Conservation (phyloP, 495 filamentous ascomycete species). For the Trichoderma gamsii region DNA sequence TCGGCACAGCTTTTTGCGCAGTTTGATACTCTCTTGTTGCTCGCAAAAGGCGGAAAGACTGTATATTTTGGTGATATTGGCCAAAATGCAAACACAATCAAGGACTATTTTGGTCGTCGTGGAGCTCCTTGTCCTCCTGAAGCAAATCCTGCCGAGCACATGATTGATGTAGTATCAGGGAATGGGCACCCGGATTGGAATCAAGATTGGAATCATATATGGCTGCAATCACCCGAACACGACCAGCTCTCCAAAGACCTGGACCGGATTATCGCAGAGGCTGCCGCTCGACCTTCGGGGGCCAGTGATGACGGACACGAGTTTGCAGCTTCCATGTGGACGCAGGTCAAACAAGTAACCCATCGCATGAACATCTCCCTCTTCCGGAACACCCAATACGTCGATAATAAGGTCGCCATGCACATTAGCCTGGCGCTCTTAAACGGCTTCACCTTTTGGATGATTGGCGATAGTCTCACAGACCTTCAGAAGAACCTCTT, state of each 20-base stretch:
- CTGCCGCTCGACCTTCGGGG: constrained; percentile 23
- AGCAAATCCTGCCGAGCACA: constrained; percentile 75
- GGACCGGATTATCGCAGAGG: constrained; percentile 32
- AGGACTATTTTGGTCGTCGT: constrained; percentile 47
- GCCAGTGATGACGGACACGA: constrained; percentile 38
- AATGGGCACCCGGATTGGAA: too few relatives aligned
- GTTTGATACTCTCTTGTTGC: constrained; percentile 49
- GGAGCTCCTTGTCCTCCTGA: constrained; percentile 66
- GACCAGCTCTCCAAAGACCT: too few relatives aligned
- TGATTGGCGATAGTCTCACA: constrained; percentile 61
- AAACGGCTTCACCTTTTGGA: constrained; percentile 85
- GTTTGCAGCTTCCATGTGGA: constrained; percentile 31
- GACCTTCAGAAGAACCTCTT: too few relatives aligned
- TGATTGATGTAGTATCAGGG: too few relatives aligned
- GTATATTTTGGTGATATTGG: constrained; percentile 65
- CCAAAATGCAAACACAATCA: constrained; percentile 39
- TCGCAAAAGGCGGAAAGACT: constrained; percentile 62
- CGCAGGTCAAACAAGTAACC: constrained; percentile 44
- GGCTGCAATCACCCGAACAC: constrained; percentile 67
- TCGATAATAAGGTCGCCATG: constrained; percentile 61
- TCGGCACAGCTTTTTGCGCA: constrained; percentile 62
- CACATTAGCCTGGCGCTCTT: constrained; percentile 53
- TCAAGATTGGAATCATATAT: constrained; percentile 78
- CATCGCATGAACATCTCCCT: constrained; percentile 69
- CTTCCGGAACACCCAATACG: constrained; percentile 71